Evolutionary conservation across 2,329 filamentous ascomycete species (phyloP).

Genomic region (Colletotrichum trifolii): DNA sequence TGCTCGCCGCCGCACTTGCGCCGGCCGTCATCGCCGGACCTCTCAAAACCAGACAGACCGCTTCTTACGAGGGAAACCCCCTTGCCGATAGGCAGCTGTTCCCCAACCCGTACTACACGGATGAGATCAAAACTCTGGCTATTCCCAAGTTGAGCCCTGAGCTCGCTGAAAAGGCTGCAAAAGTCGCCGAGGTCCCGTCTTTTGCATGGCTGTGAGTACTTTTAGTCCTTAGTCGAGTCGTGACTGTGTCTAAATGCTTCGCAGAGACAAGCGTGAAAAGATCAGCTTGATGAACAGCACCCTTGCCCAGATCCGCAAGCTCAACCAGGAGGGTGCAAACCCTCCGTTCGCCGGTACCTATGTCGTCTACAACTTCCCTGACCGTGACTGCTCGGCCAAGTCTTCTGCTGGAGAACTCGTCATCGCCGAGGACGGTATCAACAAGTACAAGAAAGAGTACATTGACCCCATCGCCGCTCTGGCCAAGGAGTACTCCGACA

Average conservation of each 20-base stretch:
- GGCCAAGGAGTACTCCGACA: constrained; percentile 33
- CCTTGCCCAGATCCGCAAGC: constrained; percentile 42
- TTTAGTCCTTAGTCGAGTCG: background rate
- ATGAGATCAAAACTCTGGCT: constrained; percentile 55
- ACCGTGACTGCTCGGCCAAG: constrained; percentile 50
- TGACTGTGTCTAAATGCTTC: background rate
- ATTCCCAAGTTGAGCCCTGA: constrained; percentile 63
- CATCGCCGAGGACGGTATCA: constrained; percentile 43
- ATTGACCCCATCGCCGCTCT: constrained; percentile 44
- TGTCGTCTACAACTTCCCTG: constrained; percentile 52
- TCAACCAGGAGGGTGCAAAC: constrained; percentile 35
- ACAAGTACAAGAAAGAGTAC: constrained; percentile 46
- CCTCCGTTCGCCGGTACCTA: constrained; percentile 44
- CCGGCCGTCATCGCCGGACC: constrained; percentile 28
- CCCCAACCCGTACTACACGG: constrained; percentile 50
- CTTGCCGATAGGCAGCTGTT: constrained; percentile 48
- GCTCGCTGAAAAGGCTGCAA: constrained; percentile 50
- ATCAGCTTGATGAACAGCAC: constrained; percentile 45
- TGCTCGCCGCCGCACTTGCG: constrained; percentile 32
- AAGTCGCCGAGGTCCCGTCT: constrained; percentile 45
- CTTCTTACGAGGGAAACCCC: constrained; percentile 50
- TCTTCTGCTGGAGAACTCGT: constrained; percentile 49
- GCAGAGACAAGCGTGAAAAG: constrained; percentile 47
- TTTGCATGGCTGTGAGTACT: constrained; percentile 44
- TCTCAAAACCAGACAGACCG: constrained; percentile 24